Evolutionary conservation across 371 early-diverging fungal genomes (phyloP).

Genomic region (Mucor sp.): DNA sequence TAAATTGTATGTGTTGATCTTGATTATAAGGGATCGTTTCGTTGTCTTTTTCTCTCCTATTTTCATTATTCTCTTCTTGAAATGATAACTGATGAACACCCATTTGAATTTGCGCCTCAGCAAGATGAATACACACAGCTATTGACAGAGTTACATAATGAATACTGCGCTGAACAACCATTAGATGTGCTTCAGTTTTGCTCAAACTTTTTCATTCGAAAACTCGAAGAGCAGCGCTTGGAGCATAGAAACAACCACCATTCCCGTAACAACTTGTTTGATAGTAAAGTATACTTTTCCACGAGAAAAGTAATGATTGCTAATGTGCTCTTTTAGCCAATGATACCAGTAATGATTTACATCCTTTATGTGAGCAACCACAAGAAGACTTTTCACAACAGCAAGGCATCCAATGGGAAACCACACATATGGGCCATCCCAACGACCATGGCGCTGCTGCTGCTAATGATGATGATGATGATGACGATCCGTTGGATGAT

Average conservation of each 20-base stretch:
- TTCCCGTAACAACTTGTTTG: constrained; percentile 10
- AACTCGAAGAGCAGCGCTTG: constrained; percentile 73
- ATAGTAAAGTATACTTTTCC: constrained; percentile 2
- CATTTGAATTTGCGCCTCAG: constrained; percentile 25
- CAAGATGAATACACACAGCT: constrained; percentile 49
- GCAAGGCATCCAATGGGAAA: constrained; percentile 11
- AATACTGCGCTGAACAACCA: constrained; percentile 51
- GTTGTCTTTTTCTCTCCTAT: not conserved
- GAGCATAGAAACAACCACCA: constrained; percentile 23
- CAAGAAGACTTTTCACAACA: constrained; percentile 9
- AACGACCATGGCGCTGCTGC: constrained; percentile 37
- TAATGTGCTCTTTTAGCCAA: constrained; percentile 6
- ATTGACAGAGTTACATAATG: constrained; percentile 40
- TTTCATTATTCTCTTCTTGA: not conserved
- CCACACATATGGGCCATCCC: constrained; percentile 36
- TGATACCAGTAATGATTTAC: constrained; percentile 18
- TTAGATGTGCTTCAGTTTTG: constrained; percentile 90
- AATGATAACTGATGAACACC: constrained; percentile 27
- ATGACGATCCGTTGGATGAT: constrained; percentile 59
- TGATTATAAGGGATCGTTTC: not conserved
- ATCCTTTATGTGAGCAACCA: constrained; percentile 24
- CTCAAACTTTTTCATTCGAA: constrained; percentile 83
- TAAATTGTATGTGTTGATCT: not conserved
- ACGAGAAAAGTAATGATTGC: not conserved
- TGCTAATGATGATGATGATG: constrained; percentile 46